These are phyloP conservation scores for Deinandra increscens DNA, from an alignment of 129 eudicot genomes.

Conservation along the genomic window DNA sequence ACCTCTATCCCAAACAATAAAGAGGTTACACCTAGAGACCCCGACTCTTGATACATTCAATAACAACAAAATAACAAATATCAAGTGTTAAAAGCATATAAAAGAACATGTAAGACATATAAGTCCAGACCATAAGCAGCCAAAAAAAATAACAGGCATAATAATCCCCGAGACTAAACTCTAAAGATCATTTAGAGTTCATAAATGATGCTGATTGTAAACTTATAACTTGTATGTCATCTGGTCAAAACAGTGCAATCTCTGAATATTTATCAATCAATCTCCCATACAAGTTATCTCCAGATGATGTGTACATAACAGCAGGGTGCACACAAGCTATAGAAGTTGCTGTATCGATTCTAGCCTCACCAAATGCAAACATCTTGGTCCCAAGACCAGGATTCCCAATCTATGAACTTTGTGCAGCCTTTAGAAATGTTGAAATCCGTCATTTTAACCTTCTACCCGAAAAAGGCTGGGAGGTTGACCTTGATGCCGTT, in stretches of 20 bases:
- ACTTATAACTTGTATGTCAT: constrained; percentile 8
- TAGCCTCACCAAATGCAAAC: constrained; percentile 80
- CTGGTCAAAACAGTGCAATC: constrained; percentile 63
- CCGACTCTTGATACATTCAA: too few relatives aligned
- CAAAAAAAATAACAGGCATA: too few relatives aligned
- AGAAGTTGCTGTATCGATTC: constrained; percentile 62
- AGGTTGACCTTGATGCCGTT: constrained; percentile 64
- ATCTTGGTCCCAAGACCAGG: constrained; percentile 93
- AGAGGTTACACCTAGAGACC: too few relatives aligned
- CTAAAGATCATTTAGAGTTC: too few relatives aligned
- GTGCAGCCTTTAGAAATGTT: constrained; percentile 77
- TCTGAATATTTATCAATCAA: constrained; percentile 63
- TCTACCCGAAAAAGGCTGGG: constrained; percentile 71
- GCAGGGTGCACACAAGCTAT: constrained; percentile 98
- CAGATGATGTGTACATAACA: constrained; percentile 82
- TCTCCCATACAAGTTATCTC: constrained; percentile 72
- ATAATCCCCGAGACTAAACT: too few relatives aligned
- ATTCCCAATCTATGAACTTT: constrained; percentile 86
- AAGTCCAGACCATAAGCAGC: too few relatives aligned
- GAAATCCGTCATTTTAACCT: constrained; percentile 81
- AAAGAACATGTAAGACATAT: too few relatives aligned
- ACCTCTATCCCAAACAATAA: too few relatives aligned
- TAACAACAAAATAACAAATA: too few relatives aligned
- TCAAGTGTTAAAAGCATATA: too few relatives aligned
- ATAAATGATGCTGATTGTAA: neutral